Evolutionary conservation across 2,329 filamentous ascomycete genomes (phyloP).

Genomic region (Hypoxylon sp.): DNA sequence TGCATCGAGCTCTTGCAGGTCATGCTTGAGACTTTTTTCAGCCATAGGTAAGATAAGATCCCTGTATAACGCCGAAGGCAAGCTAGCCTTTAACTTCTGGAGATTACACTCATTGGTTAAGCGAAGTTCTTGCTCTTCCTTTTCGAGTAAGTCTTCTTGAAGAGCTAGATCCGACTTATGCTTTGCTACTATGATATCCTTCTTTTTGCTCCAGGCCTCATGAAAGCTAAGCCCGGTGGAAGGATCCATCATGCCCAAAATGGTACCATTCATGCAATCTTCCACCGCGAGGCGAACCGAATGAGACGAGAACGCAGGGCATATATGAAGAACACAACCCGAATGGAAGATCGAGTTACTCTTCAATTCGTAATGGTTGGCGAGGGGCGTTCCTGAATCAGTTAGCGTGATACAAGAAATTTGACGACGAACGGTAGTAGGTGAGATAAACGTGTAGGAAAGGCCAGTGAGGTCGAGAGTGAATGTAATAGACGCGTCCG

Average conservation of each 20-base stretch:
- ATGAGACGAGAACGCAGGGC: not conserved
- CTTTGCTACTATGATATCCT: conserved; percentile 20
- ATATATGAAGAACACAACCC: not conserved
- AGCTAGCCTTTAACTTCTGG: conserved; percentile 23
- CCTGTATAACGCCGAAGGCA: conserved; percentile 24
- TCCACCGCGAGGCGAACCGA: not conserved
- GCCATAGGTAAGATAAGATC: conserved; percentile 34
- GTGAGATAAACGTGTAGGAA: not conserved
- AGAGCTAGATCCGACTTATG: conserved; percentile 34
- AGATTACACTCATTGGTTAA: conserved; percentile 16
- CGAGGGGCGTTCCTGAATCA: not conserved
- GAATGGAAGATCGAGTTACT: not conserved
- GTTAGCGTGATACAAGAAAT: not conserved
- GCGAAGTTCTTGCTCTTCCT: conserved; percentile 24
- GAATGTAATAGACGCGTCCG: not conserved
- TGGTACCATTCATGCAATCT: not conserved
- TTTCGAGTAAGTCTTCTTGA: conserved; percentile 27
- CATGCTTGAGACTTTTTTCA: conserved; percentile 26
- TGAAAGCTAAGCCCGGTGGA: conserved; percentile 7
- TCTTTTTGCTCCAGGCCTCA: conserved; percentile 31
- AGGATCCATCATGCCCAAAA: conserved; percentile 26
- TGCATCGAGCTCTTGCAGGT: conserved; percentile 21
- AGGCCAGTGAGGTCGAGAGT: not conserved
- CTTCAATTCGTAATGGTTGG: not conserved
- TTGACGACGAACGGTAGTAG: not conserved